Evolutionary conservation across 1,284 basidiomycete species (phyloP).

Genomic region (Ganoderma lucidum): DNA sequence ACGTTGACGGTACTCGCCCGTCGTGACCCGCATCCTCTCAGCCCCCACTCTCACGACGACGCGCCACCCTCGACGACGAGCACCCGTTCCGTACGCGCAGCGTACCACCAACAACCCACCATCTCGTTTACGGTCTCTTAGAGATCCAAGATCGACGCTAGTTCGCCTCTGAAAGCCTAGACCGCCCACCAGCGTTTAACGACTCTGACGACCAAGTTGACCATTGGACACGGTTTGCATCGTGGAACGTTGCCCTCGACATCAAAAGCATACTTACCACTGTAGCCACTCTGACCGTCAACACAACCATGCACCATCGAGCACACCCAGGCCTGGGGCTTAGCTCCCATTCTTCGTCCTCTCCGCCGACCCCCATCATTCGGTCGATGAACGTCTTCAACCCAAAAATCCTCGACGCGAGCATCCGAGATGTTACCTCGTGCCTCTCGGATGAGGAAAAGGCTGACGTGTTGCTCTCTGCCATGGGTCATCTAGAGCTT

Average conservation of each 20-base stretch:
- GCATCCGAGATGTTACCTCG: slow-evolving; percentile 68
- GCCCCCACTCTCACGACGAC: slow-evolving; percentile 32
- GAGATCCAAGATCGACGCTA: slow-evolving; percentile 15
- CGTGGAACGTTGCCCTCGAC: slow-evolving; percentile 3
- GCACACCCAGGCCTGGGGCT: slow-evolving; percentile 29
- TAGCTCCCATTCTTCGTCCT: slow-evolving; percentile 23
- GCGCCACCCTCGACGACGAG: slow-evolving; percentile 22
- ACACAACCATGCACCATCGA: slow-evolving; percentile 27
- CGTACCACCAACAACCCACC: slow-evolving; percentile 5
- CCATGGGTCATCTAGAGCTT: slow-evolving; percentile 58
- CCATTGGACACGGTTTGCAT: neutral
- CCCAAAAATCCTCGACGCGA: slow-evolving; percentile 74
- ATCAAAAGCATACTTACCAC: slow-evolving; percentile 24
- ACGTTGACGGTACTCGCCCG: slow-evolving; percentile 25
- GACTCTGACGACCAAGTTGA: slow-evolving; percentile 20
- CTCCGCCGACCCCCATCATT: slow-evolving; percentile 17
- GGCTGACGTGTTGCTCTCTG: slow-evolving; percentile 69
- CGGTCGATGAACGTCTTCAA: slow-evolving; percentile 68
- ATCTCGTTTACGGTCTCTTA: neutral
- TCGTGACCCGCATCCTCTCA: slow-evolving; percentile 21
- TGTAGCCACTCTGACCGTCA: slow-evolving; percentile 18
- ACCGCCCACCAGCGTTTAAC: slow-evolving; percentile 26
- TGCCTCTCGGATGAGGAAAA: slow-evolving; percentile 69
- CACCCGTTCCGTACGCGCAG: slow-evolving; percentile 4
- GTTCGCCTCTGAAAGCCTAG: slow-evolving; percentile 22